Conservation (phyloP, 148 eudicot species). For the Diospyros lotus region DNA sequence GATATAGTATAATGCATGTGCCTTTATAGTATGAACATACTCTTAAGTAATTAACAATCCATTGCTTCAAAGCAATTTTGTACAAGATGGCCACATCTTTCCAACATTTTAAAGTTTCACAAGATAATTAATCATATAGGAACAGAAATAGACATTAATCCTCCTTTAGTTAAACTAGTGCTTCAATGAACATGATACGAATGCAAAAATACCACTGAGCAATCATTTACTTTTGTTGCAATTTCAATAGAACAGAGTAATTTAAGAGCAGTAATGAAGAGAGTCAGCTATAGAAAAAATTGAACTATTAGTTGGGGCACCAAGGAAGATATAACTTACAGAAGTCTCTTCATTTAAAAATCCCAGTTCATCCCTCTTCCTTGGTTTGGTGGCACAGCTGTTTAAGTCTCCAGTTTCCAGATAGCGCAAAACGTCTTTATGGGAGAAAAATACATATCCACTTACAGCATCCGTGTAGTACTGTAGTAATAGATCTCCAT, state of each 20-base stretch:
- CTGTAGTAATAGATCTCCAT: conserved; percentile 26
- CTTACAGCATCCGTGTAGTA: conserved; percentile 40
- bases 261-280: neutral
- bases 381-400: conserved; percentile 60
- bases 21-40: neutral
- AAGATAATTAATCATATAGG: neutral
- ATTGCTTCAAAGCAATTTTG: neutral
- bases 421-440: conserved; percentile 58
- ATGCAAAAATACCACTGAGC: neutral
- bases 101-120: neutral
- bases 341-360: conserved; percentile 22
- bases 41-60: neutral
- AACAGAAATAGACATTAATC: neutral
- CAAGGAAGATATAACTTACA: conserved; percentile 29
- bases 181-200: neutral
- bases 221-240: neutral
- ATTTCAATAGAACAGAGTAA: conserved; percentile 1
- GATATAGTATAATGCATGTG: neutral
- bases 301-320: neutral
- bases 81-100: neutral
- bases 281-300: neutral
- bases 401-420: conserved; percentile 58
- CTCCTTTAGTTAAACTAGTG: neutral
- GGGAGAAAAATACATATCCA: conserved; percentile 68
- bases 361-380: conserved; percentile 29